A percentile compares a stretch with the other conserved stretches of the same genome.
phyloP scores from a whole-genome alignment of 1,284 basidiomycete species.

The Laetiporus sulphureus region DNA sequence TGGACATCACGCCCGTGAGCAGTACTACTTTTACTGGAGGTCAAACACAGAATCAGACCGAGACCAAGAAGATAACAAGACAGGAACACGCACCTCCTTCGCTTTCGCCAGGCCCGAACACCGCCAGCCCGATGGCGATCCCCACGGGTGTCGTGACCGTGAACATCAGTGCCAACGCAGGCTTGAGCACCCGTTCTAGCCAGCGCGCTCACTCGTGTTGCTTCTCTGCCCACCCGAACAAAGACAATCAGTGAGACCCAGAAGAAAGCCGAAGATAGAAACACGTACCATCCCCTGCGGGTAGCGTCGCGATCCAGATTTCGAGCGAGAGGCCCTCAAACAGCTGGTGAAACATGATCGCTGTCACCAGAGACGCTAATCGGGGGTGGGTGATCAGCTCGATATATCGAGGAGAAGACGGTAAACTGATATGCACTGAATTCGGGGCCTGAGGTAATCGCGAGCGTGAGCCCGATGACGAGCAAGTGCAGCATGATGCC shows the following conservation, averaged over 20 bases:
- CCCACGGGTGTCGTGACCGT: conserved; percentile 66
- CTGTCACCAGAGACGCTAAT: conserved; percentile 67
- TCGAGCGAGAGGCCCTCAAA: conserved; percentile 77
- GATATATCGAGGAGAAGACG: conserved; percentile 1
- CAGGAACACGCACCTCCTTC: conserved; percentile 21
- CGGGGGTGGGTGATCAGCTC: conserved; percentile 3
- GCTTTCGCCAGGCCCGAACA: conserved; percentile 32
- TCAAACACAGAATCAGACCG: conserved; percentile 1
- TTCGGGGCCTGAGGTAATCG: conserved; percentile 59
- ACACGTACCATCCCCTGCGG: conserved; percentile 30
- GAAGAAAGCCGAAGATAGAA: too few relatives aligned
- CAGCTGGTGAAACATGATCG: conserved; percentile 73
- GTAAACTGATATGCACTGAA: conserved; percentile 47
- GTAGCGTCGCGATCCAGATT: conserved; percentile 65
- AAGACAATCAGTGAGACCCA: conserved; percentile 15
- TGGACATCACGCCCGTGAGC: conserved; percentile 64
- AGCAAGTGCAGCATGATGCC: conserved; percentile 80
- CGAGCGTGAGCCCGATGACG: conserved; percentile 69
- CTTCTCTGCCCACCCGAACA: neutral
- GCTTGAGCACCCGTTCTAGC: conserved; percentile 33
- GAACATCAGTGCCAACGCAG: conserved; percentile 54
- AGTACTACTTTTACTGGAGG: conserved; percentile 40
- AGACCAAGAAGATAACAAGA: too few relatives aligned
- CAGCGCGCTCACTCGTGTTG: conserved; percentile 3
- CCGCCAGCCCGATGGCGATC: conserved; percentile 48